Conservation (phyloP, 2,329 filamentous ascomycete species). For the Botrytis elliptica region DNA sequence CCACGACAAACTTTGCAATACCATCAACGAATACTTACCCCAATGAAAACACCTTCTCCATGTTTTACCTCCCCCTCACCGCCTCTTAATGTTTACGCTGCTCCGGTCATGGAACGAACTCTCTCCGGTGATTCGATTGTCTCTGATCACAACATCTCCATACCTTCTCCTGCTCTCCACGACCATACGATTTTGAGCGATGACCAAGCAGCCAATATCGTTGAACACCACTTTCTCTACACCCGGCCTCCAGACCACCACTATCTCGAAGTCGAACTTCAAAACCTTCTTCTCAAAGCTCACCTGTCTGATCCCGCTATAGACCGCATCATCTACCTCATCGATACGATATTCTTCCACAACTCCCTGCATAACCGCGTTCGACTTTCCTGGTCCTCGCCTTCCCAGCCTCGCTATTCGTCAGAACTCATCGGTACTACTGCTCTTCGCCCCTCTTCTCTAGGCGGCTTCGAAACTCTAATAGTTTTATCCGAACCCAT, state of each 20-base stretch:
- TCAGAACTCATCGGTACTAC: conserved; percentile 62
- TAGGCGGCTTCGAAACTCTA: conserved; percentile 58
- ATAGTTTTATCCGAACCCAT: conserved; percentile 61
- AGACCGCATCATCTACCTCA: conserved; percentile 56
- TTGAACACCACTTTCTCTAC: conserved; percentile 28
- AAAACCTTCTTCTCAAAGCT: conserved; percentile 4
- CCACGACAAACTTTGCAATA: conserved; percentile 6
- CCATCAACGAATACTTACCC: not conserved
- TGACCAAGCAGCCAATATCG: conserved; percentile 30
- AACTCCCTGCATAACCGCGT: conserved; percentile 57
- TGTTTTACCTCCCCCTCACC: conserved; percentile 1
- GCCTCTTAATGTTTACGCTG: not conserved
- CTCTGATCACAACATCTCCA: conserved; percentile 31
- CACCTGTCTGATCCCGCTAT: conserved; percentile 1
- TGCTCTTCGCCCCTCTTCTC: conserved; percentile 47
- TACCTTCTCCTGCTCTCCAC: not conserved
- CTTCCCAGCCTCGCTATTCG: conserved; percentile 49
- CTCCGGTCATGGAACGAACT: conserved; percentile 35
- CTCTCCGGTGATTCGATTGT: conserved; percentile 38
- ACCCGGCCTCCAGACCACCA: conserved; percentile 22
- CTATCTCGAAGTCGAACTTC: conserved; percentile 24
- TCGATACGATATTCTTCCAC: conserved; percentile 63
- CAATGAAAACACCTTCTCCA: not conserved
- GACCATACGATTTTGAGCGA: conserved; percentile 29
- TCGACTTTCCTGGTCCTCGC: conserved; percentile 57